Evolutionary conservation across 1,139 yeast genomes (phyloP).

Genomic region (Diutina mesorugosa): DNA sequence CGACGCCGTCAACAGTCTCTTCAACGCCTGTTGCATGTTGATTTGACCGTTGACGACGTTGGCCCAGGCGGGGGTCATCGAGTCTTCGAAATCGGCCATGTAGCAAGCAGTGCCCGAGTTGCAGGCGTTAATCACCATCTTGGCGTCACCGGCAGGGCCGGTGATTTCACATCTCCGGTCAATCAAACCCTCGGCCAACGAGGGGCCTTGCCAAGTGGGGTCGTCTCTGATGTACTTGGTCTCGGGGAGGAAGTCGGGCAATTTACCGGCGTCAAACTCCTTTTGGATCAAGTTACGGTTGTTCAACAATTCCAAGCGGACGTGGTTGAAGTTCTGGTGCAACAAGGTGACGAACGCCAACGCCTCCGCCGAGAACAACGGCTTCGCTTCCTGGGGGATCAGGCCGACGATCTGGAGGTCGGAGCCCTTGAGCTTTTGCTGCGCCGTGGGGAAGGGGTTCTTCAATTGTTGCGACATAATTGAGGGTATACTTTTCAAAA

Average conservation of each 20-base stretch:
- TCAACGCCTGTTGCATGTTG: constrained; percentile 77
- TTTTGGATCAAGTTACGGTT: constrained; percentile 49
- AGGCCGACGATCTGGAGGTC: constrained; percentile 50
- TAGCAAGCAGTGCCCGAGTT: constrained; percentile 83
- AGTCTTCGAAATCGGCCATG: constrained; percentile 94
- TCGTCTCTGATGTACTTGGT: constrained; percentile 61
- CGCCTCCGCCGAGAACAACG: constrained; percentile 57
- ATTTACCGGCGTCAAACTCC: constrained; percentile 51
- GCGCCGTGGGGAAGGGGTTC: constrained; percentile 38
- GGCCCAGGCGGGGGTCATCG: constrained; percentile 91
- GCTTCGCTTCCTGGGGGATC: constrained; percentile 44
- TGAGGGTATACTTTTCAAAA: neutral
- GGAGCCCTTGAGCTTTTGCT: constrained; percentile 39
- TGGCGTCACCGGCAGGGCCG: constrained; percentile 72
- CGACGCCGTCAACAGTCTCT: constrained; percentile 47
- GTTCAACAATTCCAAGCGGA: constrained; percentile 46
- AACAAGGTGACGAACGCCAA: constrained; percentile 61
- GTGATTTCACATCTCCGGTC: constrained; percentile 81
- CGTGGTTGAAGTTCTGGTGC: constrained; percentile 56
- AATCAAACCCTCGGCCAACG: constrained; percentile 61
- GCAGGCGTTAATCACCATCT: constrained; percentile 88
- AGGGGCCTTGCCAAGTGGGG: constrained; percentile 69
- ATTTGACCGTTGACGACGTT: constrained; percentile 85
- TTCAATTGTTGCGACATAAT: constrained; percentile 2
- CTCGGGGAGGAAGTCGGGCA: constrained; percentile 66